Conservation (phyloP, 192 early-diverging fungal species). For the Backusella westeae region DNA sequence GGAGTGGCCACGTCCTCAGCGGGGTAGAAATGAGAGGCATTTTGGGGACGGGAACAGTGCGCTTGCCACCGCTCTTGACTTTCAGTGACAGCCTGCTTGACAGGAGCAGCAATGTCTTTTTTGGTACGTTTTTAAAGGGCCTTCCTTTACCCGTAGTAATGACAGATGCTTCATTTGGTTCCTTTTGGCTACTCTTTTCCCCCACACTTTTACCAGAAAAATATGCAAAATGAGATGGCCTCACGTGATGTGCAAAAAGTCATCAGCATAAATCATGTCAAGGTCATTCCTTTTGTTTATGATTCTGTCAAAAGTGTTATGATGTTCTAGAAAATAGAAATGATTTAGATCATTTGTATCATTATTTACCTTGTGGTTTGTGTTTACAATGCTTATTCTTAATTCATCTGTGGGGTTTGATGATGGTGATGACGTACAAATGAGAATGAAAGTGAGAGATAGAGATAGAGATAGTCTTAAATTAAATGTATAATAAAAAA, state of each 20-base stretch:
- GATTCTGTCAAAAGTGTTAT: background rate
- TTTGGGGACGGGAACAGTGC: conserved; percentile 60
- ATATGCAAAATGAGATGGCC: too few relatives aligned
- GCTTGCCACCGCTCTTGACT: conserved; percentile 73
- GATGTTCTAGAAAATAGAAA: background rate
- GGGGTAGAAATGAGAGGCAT: conserved; percentile 75
- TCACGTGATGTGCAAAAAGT: background rate
- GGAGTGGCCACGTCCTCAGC: conserved; percentile 46
- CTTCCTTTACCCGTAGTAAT: background rate
- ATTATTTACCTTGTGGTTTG: background rate
- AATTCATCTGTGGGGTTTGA: background rate
- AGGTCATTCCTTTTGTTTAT: background rate
- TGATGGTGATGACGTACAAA: background rate
- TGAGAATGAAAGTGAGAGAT: background rate
- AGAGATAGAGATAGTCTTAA: background rate
- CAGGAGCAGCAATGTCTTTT: conserved; percentile 5
- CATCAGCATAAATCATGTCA: background rate
- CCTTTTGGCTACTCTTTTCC: background rate
- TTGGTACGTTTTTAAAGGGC: background rate
- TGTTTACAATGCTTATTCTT: background rate
- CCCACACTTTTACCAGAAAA: background rate
- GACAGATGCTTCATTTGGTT: background rate
- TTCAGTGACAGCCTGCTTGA: conserved; percentile 47
- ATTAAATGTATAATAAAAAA: background rate
- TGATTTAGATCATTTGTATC: background rate